Percentiles rank a stretch among this genome's conserved stretches.
Evolutionary conservation across 768 basidiomycete genomes (phyloP).

Genomic region (Suillus occidentalis): DNA sequence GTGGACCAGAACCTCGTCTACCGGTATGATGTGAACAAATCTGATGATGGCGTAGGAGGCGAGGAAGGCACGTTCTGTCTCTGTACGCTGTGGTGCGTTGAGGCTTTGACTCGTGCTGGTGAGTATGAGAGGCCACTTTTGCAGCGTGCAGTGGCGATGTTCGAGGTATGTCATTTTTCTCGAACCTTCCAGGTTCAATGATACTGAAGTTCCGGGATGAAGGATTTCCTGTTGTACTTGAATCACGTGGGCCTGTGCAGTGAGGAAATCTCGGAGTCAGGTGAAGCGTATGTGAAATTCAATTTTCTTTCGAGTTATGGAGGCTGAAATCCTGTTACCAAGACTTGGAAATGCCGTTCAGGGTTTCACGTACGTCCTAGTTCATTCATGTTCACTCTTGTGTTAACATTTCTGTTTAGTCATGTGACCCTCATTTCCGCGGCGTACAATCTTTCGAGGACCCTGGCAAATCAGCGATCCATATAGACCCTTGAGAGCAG

Average conservation of each 20-base stretch:
- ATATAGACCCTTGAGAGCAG: not conserved
- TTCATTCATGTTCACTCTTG: not conserved
- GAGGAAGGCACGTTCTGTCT: conserved; percentile 95
- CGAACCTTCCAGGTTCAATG: not conserved
- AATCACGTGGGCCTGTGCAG: conserved; percentile 89
- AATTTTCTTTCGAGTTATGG: not conserved
- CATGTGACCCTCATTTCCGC: conserved; percentile 86
- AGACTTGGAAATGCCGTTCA: conserved; percentile 88
- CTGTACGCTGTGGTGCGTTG: conserved; percentile 85
- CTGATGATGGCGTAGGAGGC: conserved; percentile 92
- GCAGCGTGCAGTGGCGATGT: conserved; percentile 75
- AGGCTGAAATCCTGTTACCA: conserved; percentile 8
- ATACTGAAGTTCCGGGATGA: conserved; percentile 2
- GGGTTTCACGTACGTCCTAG: conserved; percentile 76
- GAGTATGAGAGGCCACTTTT: conserved; percentile 70
- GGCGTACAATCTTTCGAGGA: conserved; percentile 80
- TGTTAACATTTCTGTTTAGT: conserved; percentile 34
- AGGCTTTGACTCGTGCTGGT: conserved; percentile 87
- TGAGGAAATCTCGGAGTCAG: conserved; percentile 83
- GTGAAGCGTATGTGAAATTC: conserved; percentile 62
- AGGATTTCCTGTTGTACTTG: conserved; percentile 79
- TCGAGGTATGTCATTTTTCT: conserved; percentile 60
- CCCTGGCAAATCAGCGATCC: conserved; percentile 26
- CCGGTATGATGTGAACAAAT: conserved; percentile 83
- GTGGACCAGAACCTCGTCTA: conserved; percentile 73